Conservation (phyloP, 2,329 filamentous ascomycete species). For the Calonectria leucothoes region DNA sequence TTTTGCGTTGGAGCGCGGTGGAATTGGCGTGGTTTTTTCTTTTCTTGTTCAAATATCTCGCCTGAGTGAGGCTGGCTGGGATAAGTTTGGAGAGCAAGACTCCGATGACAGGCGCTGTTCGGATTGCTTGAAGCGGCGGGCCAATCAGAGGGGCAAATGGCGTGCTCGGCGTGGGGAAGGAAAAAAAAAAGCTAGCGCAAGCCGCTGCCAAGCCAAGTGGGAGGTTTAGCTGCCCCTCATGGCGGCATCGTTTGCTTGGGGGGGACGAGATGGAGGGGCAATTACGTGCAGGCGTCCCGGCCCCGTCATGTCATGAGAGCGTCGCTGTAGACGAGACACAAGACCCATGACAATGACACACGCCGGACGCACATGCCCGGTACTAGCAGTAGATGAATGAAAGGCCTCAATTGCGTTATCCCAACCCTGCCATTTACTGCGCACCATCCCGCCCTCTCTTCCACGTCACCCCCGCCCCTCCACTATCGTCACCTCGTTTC, state of each 20-base stretch:
- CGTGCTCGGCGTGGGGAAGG: neutral
- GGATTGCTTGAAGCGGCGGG: neutral
- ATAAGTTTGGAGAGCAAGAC: neutral
- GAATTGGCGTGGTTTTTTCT: neutral
- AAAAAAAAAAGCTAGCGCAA: slow-evolving; percentile 22
- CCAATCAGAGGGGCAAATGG: slow-evolving; percentile 16
- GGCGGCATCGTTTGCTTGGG: slow-evolving; percentile 14
- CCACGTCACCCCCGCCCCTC: slow-evolving; percentile 14
- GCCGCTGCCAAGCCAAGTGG: neutral
- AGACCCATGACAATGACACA: neutral
- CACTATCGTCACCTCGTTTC: neutral
- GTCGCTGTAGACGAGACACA: neutral
- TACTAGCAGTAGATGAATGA: neutral
- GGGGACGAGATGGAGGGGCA: slow-evolving; percentile 23
- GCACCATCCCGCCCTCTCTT: neutral
- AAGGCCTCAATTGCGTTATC: slow-evolving; percentile 4
- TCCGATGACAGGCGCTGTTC: slow-evolving; percentile 2
- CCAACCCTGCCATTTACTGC: neutral
- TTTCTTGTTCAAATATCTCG: neutral
- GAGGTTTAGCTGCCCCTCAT: slow-evolving; percentile 27
- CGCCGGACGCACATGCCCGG: neutral
- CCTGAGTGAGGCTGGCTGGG: neutral
- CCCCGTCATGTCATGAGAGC: neutral
- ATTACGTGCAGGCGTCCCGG: neutral
- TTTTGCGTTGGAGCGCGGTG: slow-evolving; percentile 6